Evolutionary conservation across 2,329 filamentous ascomycete species (phyloP).

Genomic region (Ramularia collo-cygni): DNA sequence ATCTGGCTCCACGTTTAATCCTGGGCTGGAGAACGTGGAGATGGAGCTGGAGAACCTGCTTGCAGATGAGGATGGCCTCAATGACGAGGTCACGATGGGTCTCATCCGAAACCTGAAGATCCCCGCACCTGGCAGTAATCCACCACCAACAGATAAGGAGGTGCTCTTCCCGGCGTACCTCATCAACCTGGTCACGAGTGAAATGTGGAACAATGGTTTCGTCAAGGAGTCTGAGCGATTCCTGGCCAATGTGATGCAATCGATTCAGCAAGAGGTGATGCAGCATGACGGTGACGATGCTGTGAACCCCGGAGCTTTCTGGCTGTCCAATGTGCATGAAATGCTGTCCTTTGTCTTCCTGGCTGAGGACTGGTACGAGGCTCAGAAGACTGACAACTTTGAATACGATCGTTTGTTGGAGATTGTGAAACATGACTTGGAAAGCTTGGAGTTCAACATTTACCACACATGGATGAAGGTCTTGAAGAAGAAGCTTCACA

Average conservation of each 20-base stretch:
- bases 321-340: slow-evolving; percentile 98
- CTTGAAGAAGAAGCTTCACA: slow-evolving; percentile 96
- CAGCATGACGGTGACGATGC: slow-evolving; percentile 95
- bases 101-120: slow-evolving; percentile 96
- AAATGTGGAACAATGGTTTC: slow-evolving; percentile 99
- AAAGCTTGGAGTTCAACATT: slow-evolving; percentile 98
- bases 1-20: slow-evolving; percentile 69
- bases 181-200: slow-evolving; percentile 96
- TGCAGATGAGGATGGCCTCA: slow-evolving; percentile 89
- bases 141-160: slow-evolving; percentile 94
- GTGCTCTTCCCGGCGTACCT: slow-evolving; percentile 97
- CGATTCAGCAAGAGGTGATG: slow-evolving; percentile 99
- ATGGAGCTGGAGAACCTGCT: slow-evolving; percentile 89
- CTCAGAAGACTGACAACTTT: slow-evolving; percentile 98
- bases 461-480: slow-evolving; percentile 99
- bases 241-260: slow-evolving; percentile 98
- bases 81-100: slow-evolving; percentile 94
- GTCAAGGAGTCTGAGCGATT: slow-evolving; percentile 99
- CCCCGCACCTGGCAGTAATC: slow-evolving; percentile 75
- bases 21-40: slow-evolving; percentile 83
- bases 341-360: slow-evolving; percentile 99
- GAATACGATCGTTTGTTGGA: slow-evolving; percentile 96
- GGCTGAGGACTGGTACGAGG: slow-evolving; percentile 98
- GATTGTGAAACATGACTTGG: slow-evolving; percentile 97
- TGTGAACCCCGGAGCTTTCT: slow-evolving; percentile 95